Conservation (phyloP, 2,329 filamentous ascomycete species). For the Fonsecaea monophora region DNA sequence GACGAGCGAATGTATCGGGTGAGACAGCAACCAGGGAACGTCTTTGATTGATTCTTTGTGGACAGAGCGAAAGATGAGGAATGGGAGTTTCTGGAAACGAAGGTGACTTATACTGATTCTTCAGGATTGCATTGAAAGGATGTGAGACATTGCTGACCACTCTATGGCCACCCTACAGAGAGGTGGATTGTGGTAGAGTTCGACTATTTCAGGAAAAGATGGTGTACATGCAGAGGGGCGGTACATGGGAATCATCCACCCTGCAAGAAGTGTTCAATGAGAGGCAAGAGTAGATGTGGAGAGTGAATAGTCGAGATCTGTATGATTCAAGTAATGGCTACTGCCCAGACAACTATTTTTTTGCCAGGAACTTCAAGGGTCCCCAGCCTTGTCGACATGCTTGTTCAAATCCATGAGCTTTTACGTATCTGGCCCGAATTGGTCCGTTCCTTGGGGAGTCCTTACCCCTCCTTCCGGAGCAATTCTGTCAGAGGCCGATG, state of each 20-base stretch:
- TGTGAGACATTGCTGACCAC: conserved; percentile 23
- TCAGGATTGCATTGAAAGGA: conserved; percentile 2
- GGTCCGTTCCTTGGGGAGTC: background rate
- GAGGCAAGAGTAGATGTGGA: background rate
- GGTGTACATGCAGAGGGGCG: background rate
- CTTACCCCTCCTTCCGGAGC: background rate
- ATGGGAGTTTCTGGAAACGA: background rate
- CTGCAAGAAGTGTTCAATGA: background rate
- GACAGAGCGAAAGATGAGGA: background rate
- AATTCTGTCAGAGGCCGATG: background rate
- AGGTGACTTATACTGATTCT: conserved; percentile 6
- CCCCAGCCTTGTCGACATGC: background rate
- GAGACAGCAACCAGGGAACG: conserved; percentile 3
- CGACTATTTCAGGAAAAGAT: background rate
- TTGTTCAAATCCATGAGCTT: background rate
- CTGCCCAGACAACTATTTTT: background rate
- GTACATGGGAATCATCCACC: background rate
- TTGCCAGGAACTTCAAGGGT: background rate
- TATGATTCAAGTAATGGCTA: background rate
- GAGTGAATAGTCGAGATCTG: conserved; percentile 14
- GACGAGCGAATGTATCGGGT: background rate
- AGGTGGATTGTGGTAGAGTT: conserved; percentile 1
- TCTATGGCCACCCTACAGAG: conserved; percentile 6
- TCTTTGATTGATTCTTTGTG: conserved; percentile 1
- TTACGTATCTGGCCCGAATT: background rate